Evolutionary conservation across 2,329 filamentous ascomycete genomes (phyloP), one percentile per base, ranked within the genome.

Genomic region (Cladosporium sp.): DNA sequence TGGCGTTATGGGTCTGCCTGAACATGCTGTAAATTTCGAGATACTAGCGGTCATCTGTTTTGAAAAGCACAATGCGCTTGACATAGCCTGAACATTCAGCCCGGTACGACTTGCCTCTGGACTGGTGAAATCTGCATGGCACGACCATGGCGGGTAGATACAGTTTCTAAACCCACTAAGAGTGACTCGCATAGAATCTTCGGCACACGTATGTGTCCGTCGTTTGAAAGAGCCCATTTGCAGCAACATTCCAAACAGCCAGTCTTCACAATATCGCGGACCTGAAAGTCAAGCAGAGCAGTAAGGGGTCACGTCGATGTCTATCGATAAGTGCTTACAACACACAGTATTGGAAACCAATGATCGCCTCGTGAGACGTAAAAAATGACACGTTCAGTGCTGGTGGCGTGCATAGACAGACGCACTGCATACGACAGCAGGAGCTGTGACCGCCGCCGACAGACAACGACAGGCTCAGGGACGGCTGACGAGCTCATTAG

Each of bases 351-450:
- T 21, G n/a, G n/a, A 47, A 8, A 21, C 0, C 41, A 55, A 8
- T n/a, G 11, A 30, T 55, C 52, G 32, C 18, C 18, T 21, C 32
- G 26, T 34, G 30, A 34, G 52, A 55, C 30, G 52, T 21, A 21
- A 30, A n/a, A 34, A 32, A 34, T 6, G 52, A 55, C 52, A 55
- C 28, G 52, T 55, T 34, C 52, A 30, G 30, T 34, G 30, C 52
- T 55, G 52, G 52, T 34, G 52, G 52, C 52, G 15, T 44, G 34
- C 26, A 41, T 55, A 14, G 52, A 34, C 28, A 34, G 59, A 34
- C 36, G 34, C 64, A 63, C 63, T 47, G 52, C 60, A 66, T 66
- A 60, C 51, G 60, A 65, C 61, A 66, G 41, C 57, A 30, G 47
- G n/a, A 62, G 24, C 38, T 47, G 59, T 49, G 41, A 41, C 30